Evolutionary conservation across 495 filamentous ascomycete genomes (phyloP).

Genomic region (Cudoniella acicularis): DNA sequence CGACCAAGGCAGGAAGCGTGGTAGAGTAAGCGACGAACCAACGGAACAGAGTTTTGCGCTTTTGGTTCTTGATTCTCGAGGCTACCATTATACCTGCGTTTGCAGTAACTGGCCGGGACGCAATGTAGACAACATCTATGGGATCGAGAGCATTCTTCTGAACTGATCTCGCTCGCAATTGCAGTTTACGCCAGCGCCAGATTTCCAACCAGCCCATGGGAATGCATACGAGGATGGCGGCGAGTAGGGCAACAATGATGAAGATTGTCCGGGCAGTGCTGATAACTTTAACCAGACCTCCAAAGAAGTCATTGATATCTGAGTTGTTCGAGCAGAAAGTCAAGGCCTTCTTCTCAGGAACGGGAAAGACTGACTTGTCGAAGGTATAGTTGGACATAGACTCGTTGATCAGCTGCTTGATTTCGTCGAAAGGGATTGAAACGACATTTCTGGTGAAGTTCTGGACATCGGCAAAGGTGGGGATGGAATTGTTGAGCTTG

Average conservation of each 20-base stretch:
- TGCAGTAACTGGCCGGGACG: slow-evolving; percentile 72
- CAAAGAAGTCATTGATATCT: slow-evolving; percentile 84
- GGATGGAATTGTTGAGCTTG: slow-evolving; percentile 70
- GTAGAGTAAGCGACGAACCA: slow-evolving; percentile 90
- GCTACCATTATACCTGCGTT: slow-evolving; percentile 68
- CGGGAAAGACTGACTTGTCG: slow-evolving; percentile 69
- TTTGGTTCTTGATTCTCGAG: slow-evolving; percentile 60
- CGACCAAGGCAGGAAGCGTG: slow-evolving; percentile 77
- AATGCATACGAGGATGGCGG: slow-evolving; percentile 67
- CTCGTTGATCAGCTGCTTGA: slow-evolving; percentile 66
- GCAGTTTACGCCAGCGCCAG: slow-evolving; percentile 69
- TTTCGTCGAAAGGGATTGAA: slow-evolving; percentile 68
- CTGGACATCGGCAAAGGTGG: slow-evolving; percentile 76
- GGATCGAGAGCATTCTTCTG: slow-evolving; percentile 63
- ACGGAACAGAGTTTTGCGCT: slow-evolving; percentile 65
- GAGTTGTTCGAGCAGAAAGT: slow-evolving; percentile 86
- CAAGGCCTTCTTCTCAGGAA: slow-evolving; percentile 75
- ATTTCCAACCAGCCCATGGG: slow-evolving; percentile 80
- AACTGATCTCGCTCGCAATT: slow-evolving; percentile 63
- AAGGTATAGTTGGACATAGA: slow-evolving; percentile 69
- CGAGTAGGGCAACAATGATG: slow-evolving; percentile 62
- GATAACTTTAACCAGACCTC: slow-evolving; percentile 57
- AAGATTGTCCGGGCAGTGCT: slow-evolving; percentile 66
- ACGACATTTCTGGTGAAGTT: slow-evolving; percentile 72
- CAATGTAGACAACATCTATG: slow-evolving; percentile 86